Evolutionary conservation across 2,329 filamentous ascomycete genomes (phyloP), one percentile per base, ranked within the genome.

Genomic region (Sporothrix dimorphospora): DNA sequence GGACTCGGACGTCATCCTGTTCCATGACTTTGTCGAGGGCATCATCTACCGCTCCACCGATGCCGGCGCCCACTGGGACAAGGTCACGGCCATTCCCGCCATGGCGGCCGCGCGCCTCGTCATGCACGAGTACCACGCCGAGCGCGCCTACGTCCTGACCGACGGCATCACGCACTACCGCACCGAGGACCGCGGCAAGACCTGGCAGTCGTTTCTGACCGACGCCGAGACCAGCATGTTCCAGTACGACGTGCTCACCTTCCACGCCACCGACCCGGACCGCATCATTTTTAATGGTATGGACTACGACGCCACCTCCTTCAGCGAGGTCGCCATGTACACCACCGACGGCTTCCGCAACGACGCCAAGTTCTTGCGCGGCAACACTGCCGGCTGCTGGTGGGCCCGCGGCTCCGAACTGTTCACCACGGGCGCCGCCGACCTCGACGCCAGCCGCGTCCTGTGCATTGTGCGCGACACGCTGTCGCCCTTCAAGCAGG

Each of bases 261-360:
- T 97, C 82, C 94, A 98, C 81, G 94, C 93, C 71, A 85, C 83
- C 75, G 93, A 99, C 80, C 89, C 91, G 27, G 89, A 95, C 78
- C 93, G 93, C 82, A 92, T 98, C 75, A 88, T 99, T 74, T 94
- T 96, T 83, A 91, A 94, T 79, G 89, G 90, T 79, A 89, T 91
- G 84, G 85, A 90, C 74, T 94, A 92, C 79, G 82, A 86, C 21
- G 85, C 87, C 59, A 84, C 88, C 34, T 87, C 88, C 77, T 94
- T 91, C 80, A 83, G 87, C 73, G 88, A 91, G 78, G 81, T 87
- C 72, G 83, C 88, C 70, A 84, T 85, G 78, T 98, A 97, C 80
- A 98, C 96, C 2, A 90, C 87, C 16, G 91, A 98, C 81, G 93
- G 93, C 75, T 99, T 99, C 83, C 86, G 91, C 75, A 87, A 87